Evolutionary conservation across 805 yeast species (phyloP).

Genomic region (Yamadazyma sp.): DNA sequence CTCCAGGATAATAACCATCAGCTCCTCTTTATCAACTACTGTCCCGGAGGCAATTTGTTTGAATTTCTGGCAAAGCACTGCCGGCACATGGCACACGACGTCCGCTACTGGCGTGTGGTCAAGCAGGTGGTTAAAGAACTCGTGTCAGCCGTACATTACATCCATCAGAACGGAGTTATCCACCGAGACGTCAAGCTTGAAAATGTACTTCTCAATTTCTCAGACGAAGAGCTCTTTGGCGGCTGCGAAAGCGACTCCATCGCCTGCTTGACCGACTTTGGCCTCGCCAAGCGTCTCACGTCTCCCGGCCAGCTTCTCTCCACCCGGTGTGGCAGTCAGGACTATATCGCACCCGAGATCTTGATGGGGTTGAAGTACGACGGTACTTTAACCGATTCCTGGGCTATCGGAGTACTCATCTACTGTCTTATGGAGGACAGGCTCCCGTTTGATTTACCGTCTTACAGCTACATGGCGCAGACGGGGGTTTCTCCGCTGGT

Average conservation of each 20-base stretch:
- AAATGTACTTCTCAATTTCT: constrained; percentile 57
- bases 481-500: constrained; percentile 41
- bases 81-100: constrained; percentile 34
- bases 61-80: constrained; percentile 46
- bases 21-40: constrained; percentile 67
- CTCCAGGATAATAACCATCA: constrained; percentile 20
- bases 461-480: constrained; percentile 39
- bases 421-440: constrained; percentile 83
- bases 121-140: constrained; percentile 70
- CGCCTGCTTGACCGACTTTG: constrained; percentile 76
- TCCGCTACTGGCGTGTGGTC: constrained; percentile 48
- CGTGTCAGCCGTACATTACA: constrained; percentile 63
- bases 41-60: constrained; percentile 83
- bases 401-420: constrained; percentile 94
- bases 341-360: constrained; percentile 93
- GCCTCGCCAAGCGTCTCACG: constrained; percentile 71
- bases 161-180: constrained; percentile 67
- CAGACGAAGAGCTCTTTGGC: constrained; percentile 24
- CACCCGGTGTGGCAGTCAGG: constrained; percentile 95
- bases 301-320: constrained; percentile 62
- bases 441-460: constrained; percentile 89
- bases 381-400: constrained; percentile 86
- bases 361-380: constrained; percentile 88
- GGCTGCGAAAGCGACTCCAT: not conserved
- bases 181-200: constrained; percentile 94